Evolutionary conservation across 1,284 basidiomycete genomes (phyloP).

Genomic region (Ganoderma leucocontextum): DNA sequence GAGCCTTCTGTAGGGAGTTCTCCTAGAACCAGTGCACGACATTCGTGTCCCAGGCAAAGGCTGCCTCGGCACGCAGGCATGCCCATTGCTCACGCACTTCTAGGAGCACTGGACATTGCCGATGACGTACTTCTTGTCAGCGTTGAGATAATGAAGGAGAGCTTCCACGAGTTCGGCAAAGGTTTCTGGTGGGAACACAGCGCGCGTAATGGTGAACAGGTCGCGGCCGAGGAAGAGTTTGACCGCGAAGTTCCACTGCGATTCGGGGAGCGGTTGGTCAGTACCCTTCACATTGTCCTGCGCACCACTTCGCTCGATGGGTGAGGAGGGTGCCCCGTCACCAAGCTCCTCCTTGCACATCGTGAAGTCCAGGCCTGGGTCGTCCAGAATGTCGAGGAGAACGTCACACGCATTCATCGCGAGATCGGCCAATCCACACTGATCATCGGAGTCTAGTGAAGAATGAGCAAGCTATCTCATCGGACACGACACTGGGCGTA

Average conservation of each 20-base stretch:
- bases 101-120: constrained; percentile 51
- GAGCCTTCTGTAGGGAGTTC: constrained; percentile 34
- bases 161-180: constrained; percentile 52
- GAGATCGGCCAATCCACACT: constrained; percentile 47
- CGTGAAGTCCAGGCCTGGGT: constrained; percentile 58
- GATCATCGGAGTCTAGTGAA: constrained; percentile 44
- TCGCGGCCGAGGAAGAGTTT: constrained; percentile 62
- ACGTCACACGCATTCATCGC: constrained; percentile 51
- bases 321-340: constrained; percentile 30
- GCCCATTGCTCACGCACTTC: constrained; percentile 63
- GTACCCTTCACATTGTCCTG: constrained; percentile 10
- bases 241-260: constrained; percentile 49
- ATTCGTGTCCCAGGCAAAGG: constrained; percentile 51
- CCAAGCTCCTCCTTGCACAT: constrained; percentile 36
- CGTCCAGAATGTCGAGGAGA: constrained; percentile 59
- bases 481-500: constrained; percentile 7
- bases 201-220: constrained; percentile 59
- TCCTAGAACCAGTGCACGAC: constrained; percentile 63
- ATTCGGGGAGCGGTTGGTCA: constrained; percentile 26
- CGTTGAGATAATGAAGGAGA: constrained; percentile 57
- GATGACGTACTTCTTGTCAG: constrained; percentile 56
- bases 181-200: constrained; percentile 50
- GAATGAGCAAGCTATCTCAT: constrained; percentile 12
- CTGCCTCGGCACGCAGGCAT: constrained; percentile 60
- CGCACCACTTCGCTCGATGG: constrained; percentile 26